These are phyloP conservation scores for Boletus vinaceobasis DNA, from an alignment of 768 basidiomycete species.

Conservation along the genomic window DNA sequence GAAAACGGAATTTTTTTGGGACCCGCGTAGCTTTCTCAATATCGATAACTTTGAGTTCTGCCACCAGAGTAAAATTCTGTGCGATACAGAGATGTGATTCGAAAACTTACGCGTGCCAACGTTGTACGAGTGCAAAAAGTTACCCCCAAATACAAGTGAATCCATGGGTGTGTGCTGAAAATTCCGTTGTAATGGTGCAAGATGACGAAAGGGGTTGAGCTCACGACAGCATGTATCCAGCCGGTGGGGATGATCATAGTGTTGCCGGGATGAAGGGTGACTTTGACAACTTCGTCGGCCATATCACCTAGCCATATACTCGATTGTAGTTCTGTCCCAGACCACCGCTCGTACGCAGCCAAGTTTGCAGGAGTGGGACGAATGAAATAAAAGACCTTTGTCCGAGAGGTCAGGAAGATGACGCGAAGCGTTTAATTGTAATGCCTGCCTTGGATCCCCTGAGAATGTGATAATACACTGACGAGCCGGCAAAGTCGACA, in stretches of 20 bases:
- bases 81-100: background rate
- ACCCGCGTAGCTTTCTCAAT: slow-evolving; percentile 93
- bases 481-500: slow-evolving; percentile 95
- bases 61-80: slow-evolving; percentile 7
- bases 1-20: slow-evolving; percentile 88
- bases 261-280: slow-evolving; percentile 71
- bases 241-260: slow-evolving; percentile 95
- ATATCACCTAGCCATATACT: slow-evolving; percentile 89
- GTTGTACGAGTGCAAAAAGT: slow-evolving; percentile 93
- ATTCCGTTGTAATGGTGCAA: slow-evolving; percentile 1
- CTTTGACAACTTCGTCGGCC: slow-evolving; percentile 87
- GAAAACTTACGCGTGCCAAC: slow-evolving; percentile 70
- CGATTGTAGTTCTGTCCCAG: slow-evolving; percentile 85
- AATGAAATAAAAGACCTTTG: slow-evolving; percentile 93
- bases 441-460: slow-evolving; percentile 70
- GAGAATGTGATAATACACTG: slow-evolving; percentile 96
- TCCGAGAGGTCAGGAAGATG: background rate
- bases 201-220: slow-evolving; percentile 24
- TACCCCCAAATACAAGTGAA: slow-evolving; percentile 94
- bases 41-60: slow-evolving; percentile 84
- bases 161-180: slow-evolving; percentile 84
- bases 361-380: slow-evolving; percentile 83
- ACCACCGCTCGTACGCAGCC: slow-evolving; percentile 90
- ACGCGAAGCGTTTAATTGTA: background rate
- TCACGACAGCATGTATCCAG: slow-evolving; percentile 96